Conservation (phyloP, 768 basidiomycete species). For the Peribolospora kevripleyi region DNA sequence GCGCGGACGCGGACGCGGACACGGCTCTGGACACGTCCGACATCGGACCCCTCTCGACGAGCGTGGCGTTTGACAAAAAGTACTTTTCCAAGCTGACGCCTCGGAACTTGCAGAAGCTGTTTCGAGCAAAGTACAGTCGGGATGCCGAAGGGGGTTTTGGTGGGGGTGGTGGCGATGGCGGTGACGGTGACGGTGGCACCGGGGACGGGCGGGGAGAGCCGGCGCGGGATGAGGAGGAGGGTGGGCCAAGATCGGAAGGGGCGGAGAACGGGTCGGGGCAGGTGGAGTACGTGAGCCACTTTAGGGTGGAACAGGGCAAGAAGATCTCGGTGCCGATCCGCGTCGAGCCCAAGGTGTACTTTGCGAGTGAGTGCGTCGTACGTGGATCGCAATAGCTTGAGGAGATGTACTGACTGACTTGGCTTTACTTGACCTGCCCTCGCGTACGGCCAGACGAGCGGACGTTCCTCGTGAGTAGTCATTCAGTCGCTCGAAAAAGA, state of each 20-base stretch:
- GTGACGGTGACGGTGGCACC: slow-evolving; percentile 14
- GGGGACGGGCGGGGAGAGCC: slow-evolving; percentile 1
- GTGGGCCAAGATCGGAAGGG: slow-evolving; percentile 14
- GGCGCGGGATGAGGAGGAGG: slow-evolving; percentile 23
- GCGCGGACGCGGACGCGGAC: slow-evolving; percentile 12
- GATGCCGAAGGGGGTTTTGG: slow-evolving; percentile 9
- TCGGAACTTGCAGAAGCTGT: slow-evolving; percentile 28
- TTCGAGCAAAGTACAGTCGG: slow-evolving; percentile 16
- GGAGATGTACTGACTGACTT: background rate
- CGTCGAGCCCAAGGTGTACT: slow-evolving; percentile 93
- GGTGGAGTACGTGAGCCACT: slow-evolving; percentile 29
- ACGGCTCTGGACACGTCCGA: background rate
- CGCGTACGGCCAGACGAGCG: background rate
- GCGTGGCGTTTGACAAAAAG: slow-evolving; percentile 59
- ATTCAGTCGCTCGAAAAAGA: no score
- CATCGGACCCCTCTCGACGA: slow-evolving; percentile 68
- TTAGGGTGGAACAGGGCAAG: slow-evolving; percentile 64
- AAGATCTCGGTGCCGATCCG: slow-evolving; percentile 80
- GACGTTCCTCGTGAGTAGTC: no score
- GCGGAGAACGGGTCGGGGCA: slow-evolving; percentile 17
- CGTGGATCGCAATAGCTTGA: background rate
- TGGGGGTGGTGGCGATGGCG: slow-evolving; percentile 15
- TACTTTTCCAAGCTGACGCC: slow-evolving; percentile 30
- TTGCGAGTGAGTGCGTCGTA: slow-evolving; percentile 51
- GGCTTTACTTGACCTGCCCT: background rate